Base-by-base conservation (phyloP, 768 basidiomycete species). In the Suillus alpinus region DNA sequence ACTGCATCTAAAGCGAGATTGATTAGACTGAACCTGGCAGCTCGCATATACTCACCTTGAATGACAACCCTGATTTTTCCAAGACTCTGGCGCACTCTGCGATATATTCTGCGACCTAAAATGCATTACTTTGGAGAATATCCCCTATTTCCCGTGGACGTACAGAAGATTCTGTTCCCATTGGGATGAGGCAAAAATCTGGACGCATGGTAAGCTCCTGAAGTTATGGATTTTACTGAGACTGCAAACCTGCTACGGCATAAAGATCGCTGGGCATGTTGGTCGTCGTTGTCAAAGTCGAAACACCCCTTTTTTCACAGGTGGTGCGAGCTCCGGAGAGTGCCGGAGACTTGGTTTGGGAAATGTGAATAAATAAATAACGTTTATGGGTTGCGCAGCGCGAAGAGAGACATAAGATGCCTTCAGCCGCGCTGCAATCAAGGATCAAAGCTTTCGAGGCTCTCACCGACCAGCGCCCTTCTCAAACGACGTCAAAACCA, bases 111-210 rank as follows among this genome's bases (percentile, higher is more conserved):
- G 89, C 91, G 20, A 92, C 88, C 86, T 88, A 52, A 34, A 32
- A 5, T 1, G 20, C 39, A 49, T 60, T 36, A n/a, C 58, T 62
- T 32, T 66, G 67, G 62, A 72, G 12, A 16, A 37, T 20, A 13
- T 20, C 58, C 47, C 34, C 23, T 58, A 56, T 16, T 9, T 34
- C 32, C 32, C 4, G 47, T n/a, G 31, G 4, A 62, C 82, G 50
- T 64, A 89, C 93, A 6, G 91, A 93, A 26, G 91, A 76, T 34
- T 86, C 83, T 2, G 89, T 91, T 59, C 93, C 93, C 58, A 95
- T 88, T 13, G 93, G 94, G 59, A 94, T 87, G 41, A 95, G 83
- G 68, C 93, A 95, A 69, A 95, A 94, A 73, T 95, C 93, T 93
- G 61, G 40, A 20, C 41, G 31, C 41, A 20, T 41, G 34, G 56